Evolutionary conservation across 2,329 filamentous ascomycete genomes (phyloP), one percentile per base, ranked within the genome.

Genomic region (Monilinia polystroma): DNA sequence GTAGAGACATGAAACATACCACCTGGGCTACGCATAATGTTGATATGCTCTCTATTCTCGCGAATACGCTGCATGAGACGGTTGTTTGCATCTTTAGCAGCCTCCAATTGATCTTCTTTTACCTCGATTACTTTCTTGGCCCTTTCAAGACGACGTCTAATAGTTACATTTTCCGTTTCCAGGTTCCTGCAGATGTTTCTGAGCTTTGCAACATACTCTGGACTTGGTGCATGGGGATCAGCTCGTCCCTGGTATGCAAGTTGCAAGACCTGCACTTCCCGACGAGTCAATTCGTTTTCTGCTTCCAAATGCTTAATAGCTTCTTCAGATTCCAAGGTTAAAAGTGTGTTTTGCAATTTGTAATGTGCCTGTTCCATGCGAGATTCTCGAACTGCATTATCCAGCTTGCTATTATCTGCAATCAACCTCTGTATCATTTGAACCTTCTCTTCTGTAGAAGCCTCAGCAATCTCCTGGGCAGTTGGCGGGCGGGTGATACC

Each of bases 291-390:
- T 71, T 95, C 91, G 73, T 96, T 90, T 78, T 97, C 94, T 6
- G 97, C 93, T 47, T 89, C 90, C 72, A 94, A 92, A 35, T 93
- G 88, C 78, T 96, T 93, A 12, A 92, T 86, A 41, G 93, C 90
- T 72, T 96, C 92, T 59, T 90, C 88, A 65, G 91, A 93, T 75
- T 96, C 92, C 71, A 97, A 88, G 63, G 86, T 88, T 38, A 96
- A 84, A 75, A 97, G 85, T 73, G 90, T 93, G 75, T 93, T 90
- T 77, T 97, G 94, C 65, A 98, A 81, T 79, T 95, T 96, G 80
- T 95, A 90, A 77, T 97, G 93, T 43, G 93, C 91, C 20, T 90
- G 89, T 68, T 93, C 90, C 81, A 93, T 93, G 74, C 95, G 91
- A 66, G 86, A 83, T 71, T 90, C 87, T 69, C 84, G 81, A n/a